These are phyloP conservation scores for Osmanthus fragrans DNA, from an alignment of 257 asterid species.

Conservation along the genomic window DNA sequence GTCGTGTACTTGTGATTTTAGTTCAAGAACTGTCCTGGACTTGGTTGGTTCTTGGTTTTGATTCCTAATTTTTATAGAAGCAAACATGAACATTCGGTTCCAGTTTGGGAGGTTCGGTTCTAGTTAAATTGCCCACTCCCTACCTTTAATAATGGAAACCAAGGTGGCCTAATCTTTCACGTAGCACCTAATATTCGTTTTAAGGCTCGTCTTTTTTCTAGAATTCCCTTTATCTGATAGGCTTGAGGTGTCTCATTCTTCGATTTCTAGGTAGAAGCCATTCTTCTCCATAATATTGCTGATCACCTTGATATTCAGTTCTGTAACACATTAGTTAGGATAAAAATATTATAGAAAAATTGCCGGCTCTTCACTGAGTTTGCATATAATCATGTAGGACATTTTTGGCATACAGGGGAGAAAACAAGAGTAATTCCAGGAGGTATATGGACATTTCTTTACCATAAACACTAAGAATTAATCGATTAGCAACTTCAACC, in stretches of 20 bases:
- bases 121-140: too few species aligned
- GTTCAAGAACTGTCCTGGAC: too few species aligned
- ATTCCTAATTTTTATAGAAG: too few species aligned
- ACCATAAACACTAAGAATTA: neutral
- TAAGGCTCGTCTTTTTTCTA: neutral
- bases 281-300: neutral
- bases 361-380: neutral
- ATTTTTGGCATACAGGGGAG: neutral
- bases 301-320: neutral
- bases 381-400: neutral
- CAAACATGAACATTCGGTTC: too few species aligned
- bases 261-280: neutral
- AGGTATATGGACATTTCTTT: neutral
- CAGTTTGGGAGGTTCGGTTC: too few species aligned
- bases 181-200: neutral
- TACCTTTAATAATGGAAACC: too few species aligned
- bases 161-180: neutral
- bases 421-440: neutral
- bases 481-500: neutral
- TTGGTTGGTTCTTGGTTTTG: too few species aligned
- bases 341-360: neutral
- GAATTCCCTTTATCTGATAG: neutral
- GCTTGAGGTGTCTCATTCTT: neutral
- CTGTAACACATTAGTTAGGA: neutral
- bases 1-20: too few species aligned